These are phyloP conservation scores for Leccinum colubrinum DNA, from an alignment of 1,284 basidiomycete genomes.

Conservation along the genomic window DNA sequence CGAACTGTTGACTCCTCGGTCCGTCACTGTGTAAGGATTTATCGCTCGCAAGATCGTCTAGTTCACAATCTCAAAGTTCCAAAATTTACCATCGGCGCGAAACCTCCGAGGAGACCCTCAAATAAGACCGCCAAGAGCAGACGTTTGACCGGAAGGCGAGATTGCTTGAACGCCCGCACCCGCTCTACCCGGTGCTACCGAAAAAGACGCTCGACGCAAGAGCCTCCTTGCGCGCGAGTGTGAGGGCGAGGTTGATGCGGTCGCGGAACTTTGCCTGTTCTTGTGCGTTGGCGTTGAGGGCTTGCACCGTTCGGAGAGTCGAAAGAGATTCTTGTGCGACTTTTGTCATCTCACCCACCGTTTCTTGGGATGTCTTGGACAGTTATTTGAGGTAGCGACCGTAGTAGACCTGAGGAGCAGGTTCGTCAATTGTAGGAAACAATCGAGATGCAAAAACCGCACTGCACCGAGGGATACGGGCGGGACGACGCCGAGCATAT, in stretches of 20 bases:
- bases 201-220: constrained; percentile 92
- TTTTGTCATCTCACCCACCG: constrained; percentile 93
- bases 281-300: constrained; percentile 77
- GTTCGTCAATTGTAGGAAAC: neutral
- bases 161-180: no score
- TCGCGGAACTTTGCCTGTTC: constrained; percentile 73
- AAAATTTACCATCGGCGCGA: constrained; percentile 4
- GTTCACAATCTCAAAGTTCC: neutral
- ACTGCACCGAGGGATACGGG: constrained; percentile 90
- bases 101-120: constrained; percentile 19
- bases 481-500: constrained; percentile 91
- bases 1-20: neutral
- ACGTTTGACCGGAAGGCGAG: constrained; percentile 10
- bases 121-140: constrained; percentile 10
- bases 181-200: constrained; percentile 88
- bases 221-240: constrained; percentile 85
- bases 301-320: constrained; percentile 90
- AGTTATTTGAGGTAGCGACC: constrained; percentile 93
- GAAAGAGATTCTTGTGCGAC: constrained; percentile 89
- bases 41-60: constrained; percentile 1
- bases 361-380: constrained; percentile 91
- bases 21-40: neutral
- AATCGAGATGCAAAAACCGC: neutral
- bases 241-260: constrained; percentile 69
- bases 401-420: constrained; percentile 75